phyloP scores from a whole-genome alignment of 148 eudicot genomes.

The Salicornia ramosissima region DNA sequence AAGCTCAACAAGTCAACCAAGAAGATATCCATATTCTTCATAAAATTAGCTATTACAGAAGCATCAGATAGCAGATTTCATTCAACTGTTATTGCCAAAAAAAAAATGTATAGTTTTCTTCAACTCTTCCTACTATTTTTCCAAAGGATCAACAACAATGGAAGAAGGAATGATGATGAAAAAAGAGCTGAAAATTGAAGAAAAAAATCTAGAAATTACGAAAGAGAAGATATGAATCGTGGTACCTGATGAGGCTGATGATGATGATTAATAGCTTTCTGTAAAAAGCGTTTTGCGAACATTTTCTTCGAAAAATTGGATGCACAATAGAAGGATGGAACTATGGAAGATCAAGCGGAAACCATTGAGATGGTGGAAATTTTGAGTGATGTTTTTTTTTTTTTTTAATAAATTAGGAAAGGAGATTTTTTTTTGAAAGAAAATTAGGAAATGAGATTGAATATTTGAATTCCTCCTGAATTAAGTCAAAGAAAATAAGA shows the following conservation, averaged over 20 bases:
- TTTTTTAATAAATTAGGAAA: too few species aligned
- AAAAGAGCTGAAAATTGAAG: background rate
- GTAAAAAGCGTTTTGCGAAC: slow-evolving; percentile 32
- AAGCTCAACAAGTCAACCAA: background rate
- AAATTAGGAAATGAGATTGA: too few species aligned
- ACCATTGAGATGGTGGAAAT: background rate
- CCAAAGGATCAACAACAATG: background rate
- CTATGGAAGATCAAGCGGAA: background rate
- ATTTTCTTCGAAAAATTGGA: background rate
- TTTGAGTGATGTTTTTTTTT: background rate
- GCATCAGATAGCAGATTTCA: background rate
- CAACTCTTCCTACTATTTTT: background rate
- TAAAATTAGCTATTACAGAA: background rate
- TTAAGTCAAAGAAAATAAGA: too few species aligned
- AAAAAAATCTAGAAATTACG: background rate
- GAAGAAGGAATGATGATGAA: background rate
- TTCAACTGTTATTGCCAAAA: background rate
- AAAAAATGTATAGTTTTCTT: too few species aligned
- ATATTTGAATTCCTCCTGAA: too few species aligned
- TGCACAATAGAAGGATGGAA: background rate
- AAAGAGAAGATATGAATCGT: background rate
- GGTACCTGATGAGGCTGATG: slow-evolving; percentile 16
- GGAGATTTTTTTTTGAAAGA: too few species aligned
- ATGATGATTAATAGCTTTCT: slow-evolving; percentile 26
- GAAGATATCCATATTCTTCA: too few species aligned